Conservation (phyloP, 495 filamentous ascomycete genomes). For the Neurospora sp. region DNA sequence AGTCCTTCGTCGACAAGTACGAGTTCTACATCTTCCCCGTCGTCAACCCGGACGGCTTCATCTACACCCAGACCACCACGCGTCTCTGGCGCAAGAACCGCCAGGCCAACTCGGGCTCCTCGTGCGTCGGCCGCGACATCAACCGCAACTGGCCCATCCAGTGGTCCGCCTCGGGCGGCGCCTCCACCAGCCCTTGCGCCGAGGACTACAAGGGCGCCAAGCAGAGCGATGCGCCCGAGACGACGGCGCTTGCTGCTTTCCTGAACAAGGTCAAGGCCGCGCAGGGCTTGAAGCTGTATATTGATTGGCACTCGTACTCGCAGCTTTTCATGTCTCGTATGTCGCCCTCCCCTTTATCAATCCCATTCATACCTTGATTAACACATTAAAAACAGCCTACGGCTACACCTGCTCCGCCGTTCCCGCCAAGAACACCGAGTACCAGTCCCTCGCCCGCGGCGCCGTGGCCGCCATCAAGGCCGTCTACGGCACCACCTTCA, state of each 20-base stretch:
- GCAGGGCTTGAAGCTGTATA: slow-evolving; percentile 47
- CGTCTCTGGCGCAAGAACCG: slow-evolving; percentile 60
- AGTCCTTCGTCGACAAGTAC: slow-evolving; percentile 43
- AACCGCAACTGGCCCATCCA: slow-evolving; percentile 55
- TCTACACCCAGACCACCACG: slow-evolving; percentile 49
- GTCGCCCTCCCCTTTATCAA: background rate
- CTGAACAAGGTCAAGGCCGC: slow-evolving; percentile 26
- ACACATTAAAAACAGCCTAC: slow-evolving; percentile 13
- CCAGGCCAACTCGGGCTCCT: slow-evolving; percentile 29
- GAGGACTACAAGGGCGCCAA: slow-evolving; percentile 44
- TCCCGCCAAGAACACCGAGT: slow-evolving; percentile 38
- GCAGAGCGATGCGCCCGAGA: slow-evolving; percentile 42
- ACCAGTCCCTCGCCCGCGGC: slow-evolving; percentile 29
- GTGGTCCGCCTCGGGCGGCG: slow-evolving; percentile 40
- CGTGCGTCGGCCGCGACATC: slow-evolving; percentile 49
- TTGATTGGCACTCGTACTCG: slow-evolving; percentile 52
- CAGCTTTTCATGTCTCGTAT: slow-evolving; percentile 37
- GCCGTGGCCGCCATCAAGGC: slow-evolving; percentile 33
- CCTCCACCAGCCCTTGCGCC: slow-evolving; percentile 43
- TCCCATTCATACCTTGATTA: slow-evolving; percentile 13
- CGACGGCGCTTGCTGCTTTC: slow-evolving; percentile 30
- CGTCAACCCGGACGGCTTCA: slow-evolving; percentile 56
- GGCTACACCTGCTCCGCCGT: slow-evolving; percentile 29
- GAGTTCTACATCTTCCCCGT: slow-evolving; percentile 56
- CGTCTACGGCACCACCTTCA: slow-evolving; percentile 37